Conservation (phyloP, 345 rosid species). For the Mangifera indica region DNA sequence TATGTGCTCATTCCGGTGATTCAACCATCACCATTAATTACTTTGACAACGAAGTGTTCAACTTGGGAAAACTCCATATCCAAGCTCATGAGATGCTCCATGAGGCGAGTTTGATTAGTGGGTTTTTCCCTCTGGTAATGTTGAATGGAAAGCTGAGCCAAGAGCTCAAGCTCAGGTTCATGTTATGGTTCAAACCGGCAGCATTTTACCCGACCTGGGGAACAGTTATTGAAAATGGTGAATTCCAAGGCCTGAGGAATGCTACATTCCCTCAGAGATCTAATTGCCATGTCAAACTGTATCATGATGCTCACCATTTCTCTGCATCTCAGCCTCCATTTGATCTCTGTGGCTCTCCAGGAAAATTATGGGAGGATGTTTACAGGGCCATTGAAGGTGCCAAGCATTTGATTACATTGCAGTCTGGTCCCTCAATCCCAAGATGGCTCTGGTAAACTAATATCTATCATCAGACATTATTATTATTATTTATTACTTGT, state of each 20-base stretch:
- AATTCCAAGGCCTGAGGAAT: constrained; percentile 59
- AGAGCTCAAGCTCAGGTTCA: constrained; percentile 54
- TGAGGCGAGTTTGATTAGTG: constrained; percentile 53
- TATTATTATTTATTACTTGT: too few relatives aligned
- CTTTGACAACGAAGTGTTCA: constrained; percentile 65
- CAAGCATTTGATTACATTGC: constrained; percentile 76
- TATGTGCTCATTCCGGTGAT: constrained; percentile 67
- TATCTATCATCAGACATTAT: background rate
- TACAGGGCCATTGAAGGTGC: constrained; percentile 77
- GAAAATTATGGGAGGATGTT: constrained; percentile 80
- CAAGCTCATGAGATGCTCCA: constrained; percentile 47
- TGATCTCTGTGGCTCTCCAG: constrained; percentile 37
- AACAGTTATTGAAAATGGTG: constrained; percentile 32
- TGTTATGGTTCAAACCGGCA: constrained; percentile 86
- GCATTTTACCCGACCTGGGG: constrained; percentile 61
- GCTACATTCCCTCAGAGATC: constrained; percentile 77
- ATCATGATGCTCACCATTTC: constrained; percentile 77
- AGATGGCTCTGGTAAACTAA: constrained; percentile 56
- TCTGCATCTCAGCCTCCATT: constrained; percentile 51
- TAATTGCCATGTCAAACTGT: constrained; percentile 59
- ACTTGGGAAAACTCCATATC: constrained; percentile 53
- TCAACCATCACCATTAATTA: constrained; percentile 63
- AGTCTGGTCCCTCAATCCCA: constrained; percentile 89
- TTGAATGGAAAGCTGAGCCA: constrained; percentile 49
- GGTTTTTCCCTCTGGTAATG: constrained; percentile 53